A percentile compares a stretch with the other conserved stretches of the same genome.
phyloP scores from a whole-genome alignment of 176 grass and related monocot species.

The Hordeum vulgare region DNA sequence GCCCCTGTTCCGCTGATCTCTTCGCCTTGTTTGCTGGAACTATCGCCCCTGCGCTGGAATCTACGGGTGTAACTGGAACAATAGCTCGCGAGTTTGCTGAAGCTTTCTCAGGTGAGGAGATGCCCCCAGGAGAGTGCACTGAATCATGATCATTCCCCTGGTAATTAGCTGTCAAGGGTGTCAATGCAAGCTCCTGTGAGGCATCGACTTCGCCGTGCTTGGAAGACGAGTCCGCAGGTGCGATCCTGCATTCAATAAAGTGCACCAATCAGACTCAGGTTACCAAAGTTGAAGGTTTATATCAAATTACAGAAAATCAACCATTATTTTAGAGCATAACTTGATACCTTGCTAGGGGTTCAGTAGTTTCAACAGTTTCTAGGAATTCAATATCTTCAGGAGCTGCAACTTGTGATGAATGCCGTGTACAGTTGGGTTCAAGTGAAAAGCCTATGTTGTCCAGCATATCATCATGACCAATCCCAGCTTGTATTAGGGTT shows the following conservation, averaged over 20 bases:
- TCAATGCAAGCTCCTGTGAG: slow-evolving; percentile 46
- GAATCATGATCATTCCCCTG: slow-evolving; percentile 70
- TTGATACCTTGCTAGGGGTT: slow-evolving; percentile 75
- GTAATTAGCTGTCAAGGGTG: slow-evolving; percentile 45
- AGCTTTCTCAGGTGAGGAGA: slow-evolving; percentile 58
- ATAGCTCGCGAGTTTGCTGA: slow-evolving; percentile 41
- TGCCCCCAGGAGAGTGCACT: slow-evolving; percentile 41
- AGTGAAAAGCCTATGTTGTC: slow-evolving; percentile 74
- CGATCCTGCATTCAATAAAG: slow-evolving; percentile 40
- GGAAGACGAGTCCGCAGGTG: slow-evolving; percentile 31
- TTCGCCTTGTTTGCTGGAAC: slow-evolving; percentile 50
- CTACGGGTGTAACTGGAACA: slow-evolving; percentile 32
- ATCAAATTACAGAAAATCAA: neutral
- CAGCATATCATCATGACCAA: slow-evolving; percentile 46
- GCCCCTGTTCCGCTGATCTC: slow-evolving; percentile 61
- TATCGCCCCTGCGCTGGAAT: slow-evolving; percentile 40
- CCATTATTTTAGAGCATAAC: neutral
- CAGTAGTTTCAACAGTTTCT: slow-evolving; percentile 50
- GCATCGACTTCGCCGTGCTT: slow-evolving; percentile 39
- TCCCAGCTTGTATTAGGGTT: slow-evolving; percentile 70
- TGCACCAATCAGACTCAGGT: neutral
- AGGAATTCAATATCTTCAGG: slow-evolving; percentile 47
- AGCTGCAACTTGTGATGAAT: slow-evolving; percentile 27
- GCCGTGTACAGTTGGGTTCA: slow-evolving; percentile 54
- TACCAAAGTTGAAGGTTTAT: neutral